Percentiles rank a stretch among this genome's conserved stretches.
These are phyloP conservation scores for Polysphondylium violaceum DNA, from an alignment of 78 protist genomes.

Conservation along the genomic window DNA sequence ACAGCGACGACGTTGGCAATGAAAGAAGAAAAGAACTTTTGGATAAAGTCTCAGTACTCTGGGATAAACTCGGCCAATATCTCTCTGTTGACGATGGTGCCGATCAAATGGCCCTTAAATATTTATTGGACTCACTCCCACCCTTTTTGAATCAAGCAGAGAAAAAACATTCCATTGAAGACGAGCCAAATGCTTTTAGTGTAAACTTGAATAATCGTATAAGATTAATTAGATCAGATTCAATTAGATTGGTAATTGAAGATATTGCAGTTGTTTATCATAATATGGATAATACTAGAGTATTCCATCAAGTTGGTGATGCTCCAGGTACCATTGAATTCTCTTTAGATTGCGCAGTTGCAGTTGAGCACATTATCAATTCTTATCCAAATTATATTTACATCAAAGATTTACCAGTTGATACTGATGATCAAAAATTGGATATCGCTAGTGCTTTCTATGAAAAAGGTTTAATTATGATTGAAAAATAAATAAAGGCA, in stretches of 20 bases:
- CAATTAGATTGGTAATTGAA: slow-evolving; percentile 48
- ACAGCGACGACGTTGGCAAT: slow-evolving; percentile 64
- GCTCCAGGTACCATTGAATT: slow-evolving; percentile 64
- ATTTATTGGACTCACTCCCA: slow-evolving; percentile 24
- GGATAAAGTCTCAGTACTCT: slow-evolving; percentile 32
- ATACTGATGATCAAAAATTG: slow-evolving; percentile 39
- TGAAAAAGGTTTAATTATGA: slow-evolving; percentile 77
- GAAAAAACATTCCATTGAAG: slow-evolving; percentile 39
- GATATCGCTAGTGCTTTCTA: slow-evolving; percentile 64
- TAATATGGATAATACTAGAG: slow-evolving; percentile 59
- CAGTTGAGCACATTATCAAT: slow-evolving; percentile 62
- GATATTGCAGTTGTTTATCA: slow-evolving; percentile 67
- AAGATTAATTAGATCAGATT: slow-evolving; percentile 10
- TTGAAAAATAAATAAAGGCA: slow-evolving; percentile 36
- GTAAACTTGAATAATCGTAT: background rate
- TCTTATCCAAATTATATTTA: slow-evolving; percentile 56
- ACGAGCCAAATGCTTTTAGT: background rate
- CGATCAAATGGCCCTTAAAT: slow-evolving; percentile 47
- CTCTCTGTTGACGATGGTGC: slow-evolving; percentile 59
- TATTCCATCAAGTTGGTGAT: slow-evolving; percentile 51
- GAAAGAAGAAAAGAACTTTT: slow-evolving; percentile 45
- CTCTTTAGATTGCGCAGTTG: slow-evolving; percentile 65
- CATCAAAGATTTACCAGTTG: slow-evolving; percentile 64
- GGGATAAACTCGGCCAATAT: slow-evolving; percentile 41
- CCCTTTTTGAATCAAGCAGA: slow-evolving; percentile 29